Evolutionary conservation across 257 asterid genomes (phyloP).

Genomic region (Plectranthus barbatus): DNA sequence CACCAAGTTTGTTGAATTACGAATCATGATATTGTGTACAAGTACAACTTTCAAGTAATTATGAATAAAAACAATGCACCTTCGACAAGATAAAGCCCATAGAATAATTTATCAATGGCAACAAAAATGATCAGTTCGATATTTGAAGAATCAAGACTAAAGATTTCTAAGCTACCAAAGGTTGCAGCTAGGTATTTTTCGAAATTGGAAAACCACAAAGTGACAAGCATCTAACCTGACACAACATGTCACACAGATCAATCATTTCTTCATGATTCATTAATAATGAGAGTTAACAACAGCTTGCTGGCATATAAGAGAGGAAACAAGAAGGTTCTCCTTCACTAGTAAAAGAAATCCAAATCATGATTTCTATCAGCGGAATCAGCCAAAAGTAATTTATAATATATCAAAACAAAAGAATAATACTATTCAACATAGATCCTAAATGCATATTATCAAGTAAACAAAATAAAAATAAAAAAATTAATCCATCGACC

Average conservation of each 20-base stretch:
- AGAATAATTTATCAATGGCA: neutral
- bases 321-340: too few relatives aligned
- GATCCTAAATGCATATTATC: neutral
- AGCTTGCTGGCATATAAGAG: too few relatives aligned
- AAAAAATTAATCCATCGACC: neutral
- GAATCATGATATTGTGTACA: neutral
- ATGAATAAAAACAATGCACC: too few relatives aligned
- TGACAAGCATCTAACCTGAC: neutral
- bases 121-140: neutral
- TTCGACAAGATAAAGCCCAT: too few relatives aligned
- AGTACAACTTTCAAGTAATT: neutral
- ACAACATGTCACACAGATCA: neutral
- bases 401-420: neutral
- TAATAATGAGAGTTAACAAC: neutral
- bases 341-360: too few relatives aligned
- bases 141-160: neutral
- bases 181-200: neutral
- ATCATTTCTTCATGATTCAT: neutral
- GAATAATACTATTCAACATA: neutral
- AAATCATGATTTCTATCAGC: neutral
- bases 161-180: neutral
- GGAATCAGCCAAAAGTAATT: neutral
- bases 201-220: neutral
- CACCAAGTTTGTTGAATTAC: neutral
- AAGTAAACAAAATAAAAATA: neutral